Base-by-base conservation (phyloP, 768 basidiomycete genomes). In the Podaxis sp. region DNA sequence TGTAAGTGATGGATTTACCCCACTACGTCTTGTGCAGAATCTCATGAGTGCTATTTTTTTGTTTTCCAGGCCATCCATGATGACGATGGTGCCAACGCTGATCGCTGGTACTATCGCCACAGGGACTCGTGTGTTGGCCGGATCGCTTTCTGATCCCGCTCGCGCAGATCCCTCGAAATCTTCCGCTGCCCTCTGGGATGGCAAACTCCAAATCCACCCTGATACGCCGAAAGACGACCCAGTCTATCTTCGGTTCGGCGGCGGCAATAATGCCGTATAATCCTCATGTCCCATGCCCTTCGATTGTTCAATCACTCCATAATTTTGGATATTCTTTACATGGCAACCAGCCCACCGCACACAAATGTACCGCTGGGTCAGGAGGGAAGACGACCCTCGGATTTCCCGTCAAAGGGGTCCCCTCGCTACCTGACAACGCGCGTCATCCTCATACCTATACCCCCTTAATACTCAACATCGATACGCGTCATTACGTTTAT, bases 201-300 rank as follows among this genome's bases (percentile, higher is more conserved):
- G 93, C 65, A 91, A 85, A 74, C 79, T 94, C 15, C 93, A 94
- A 72, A 78, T 96, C 5, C 95, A 97, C 70, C 94, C 94, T 0
- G 92, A 91, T 40, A 96, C 94, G 2, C 79, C 83, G 51, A 77
- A 74, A 36, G 85, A 91, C 63, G 93, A 96, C 67, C 79, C 80
- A 13, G 75, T 78, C 11, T 81, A 69, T 56, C n/a, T 55, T 22
- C 43, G 54, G 29, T 62, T 55, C 33, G 41, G 55, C 33, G 55
- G 46, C 5, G 46, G 25, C 46, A 41, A 47, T 37, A 50, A 62
- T 40, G 33, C 38, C 37, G 38, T n/a, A 24, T 50, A 51, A 55
- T 27, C 6, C 22, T 8, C n/a, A 38, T 13, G 24, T 38, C 15
- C 25, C 33, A 46, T 15, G 55, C 27, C 13, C 4, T 50, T 12